These are phyloP conservation scores for Cercospora nicotianae DNA, from an alignment of 2,329 filamentous ascomycete genomes.

Conservation along the genomic window DNA sequence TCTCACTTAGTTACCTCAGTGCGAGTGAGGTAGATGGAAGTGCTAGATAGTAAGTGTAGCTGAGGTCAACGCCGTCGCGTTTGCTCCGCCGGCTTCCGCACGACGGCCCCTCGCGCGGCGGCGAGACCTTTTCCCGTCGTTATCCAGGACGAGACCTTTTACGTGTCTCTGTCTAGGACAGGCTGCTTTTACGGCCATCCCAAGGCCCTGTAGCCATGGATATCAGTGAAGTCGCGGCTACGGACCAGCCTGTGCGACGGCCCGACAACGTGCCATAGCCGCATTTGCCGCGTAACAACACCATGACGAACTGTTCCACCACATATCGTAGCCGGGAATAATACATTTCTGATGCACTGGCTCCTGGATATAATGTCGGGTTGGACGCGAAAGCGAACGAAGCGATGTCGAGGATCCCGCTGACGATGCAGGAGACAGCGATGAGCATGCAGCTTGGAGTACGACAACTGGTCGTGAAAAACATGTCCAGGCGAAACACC, in stretches of 20 bases:
- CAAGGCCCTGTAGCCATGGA: background rate
- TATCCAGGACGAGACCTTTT: too few species aligned
- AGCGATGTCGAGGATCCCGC: background rate
- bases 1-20: too few species aligned
- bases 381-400: background rate
- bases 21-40: too few species aligned
- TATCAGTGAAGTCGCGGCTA: background rate
- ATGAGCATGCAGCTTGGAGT: background rate
- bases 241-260: background rate
- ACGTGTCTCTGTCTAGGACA: too few species aligned
- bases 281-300: background rate
- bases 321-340: background rate
- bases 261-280: background rate
- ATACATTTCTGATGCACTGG: background rate
- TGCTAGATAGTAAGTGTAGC: too few species aligned
- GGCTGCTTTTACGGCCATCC: too few species aligned
- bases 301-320: background rate
- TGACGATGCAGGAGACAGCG: background rate
- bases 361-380: background rate
- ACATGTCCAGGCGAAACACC: background rate
- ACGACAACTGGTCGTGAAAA: background rate
- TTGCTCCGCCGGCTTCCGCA: too few species aligned
- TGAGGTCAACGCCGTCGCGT: too few species aligned
- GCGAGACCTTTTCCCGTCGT: too few species aligned
- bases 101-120: too few species aligned